These are phyloP conservation scores for Eragrostis curvula DNA, from an alignment of 176 grass and related monocot genomes.

Conservation along the genomic window DNA sequence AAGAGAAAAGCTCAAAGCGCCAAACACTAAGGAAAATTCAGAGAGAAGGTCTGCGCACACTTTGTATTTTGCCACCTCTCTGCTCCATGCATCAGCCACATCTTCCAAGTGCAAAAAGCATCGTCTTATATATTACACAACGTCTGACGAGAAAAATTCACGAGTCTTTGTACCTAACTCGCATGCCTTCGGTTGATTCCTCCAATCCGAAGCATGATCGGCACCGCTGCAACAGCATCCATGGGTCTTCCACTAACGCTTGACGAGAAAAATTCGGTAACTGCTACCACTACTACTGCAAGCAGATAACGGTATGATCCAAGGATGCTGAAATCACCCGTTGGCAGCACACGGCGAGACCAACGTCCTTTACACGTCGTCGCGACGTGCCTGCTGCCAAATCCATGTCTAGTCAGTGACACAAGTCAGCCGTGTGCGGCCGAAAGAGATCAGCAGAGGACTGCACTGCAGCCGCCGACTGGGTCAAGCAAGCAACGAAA, in stretches of 20 bases:
- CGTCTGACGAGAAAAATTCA: not conserved
- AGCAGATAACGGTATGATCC: constrained; percentile 13
- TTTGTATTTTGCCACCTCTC: not conserved
- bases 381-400: not conserved
- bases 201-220: constrained; percentile 6
- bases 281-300: not conserved
- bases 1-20: constrained; percentile 12
- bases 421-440: constrained; percentile 17
- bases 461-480: constrained; percentile 10
- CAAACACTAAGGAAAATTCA: constrained; percentile 12
- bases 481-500: constrained; percentile 3
- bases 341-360: constrained; percentile 7
- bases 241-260: not conserved
- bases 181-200: not conserved
- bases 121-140: not conserved
- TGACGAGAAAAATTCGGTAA: not conserved
- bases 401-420: not conserved
- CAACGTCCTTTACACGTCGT: constrained; percentile 20
- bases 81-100: constrained; percentile 1
- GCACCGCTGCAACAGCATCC: not conserved
- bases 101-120: constrained; percentile 24
- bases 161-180: constrained; percentile 28
- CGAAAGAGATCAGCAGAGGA: not conserved
- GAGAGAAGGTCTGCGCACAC: not conserved
- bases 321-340: constrained; percentile 34